phyloP scores from a whole-genome alignment of 345 rosid genomes.

The Euclidium syriacum region DNA sequence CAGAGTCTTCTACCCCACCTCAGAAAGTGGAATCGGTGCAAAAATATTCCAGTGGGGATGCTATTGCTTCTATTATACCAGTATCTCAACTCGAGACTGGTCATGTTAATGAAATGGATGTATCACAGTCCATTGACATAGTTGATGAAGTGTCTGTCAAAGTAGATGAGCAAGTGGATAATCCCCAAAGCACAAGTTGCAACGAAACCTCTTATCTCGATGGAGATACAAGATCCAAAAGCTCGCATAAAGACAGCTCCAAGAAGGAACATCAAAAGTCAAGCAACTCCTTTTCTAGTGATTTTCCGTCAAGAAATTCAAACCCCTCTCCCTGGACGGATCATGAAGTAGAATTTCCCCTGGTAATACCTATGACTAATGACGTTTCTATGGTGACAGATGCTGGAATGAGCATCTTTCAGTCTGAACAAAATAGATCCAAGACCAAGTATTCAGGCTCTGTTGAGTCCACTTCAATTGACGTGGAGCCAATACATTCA shows the following conservation, averaged over 20 bases:
- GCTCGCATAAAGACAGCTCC: constrained; percentile 22
- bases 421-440: constrained; percentile 15
- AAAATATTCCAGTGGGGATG: constrained; percentile 2
- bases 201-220: constrained; percentile 23
- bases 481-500: constrained; percentile 14
- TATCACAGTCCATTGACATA: constrained; percentile 8
- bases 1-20: constrained; percentile 13
- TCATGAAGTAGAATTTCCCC: constrained; percentile 19
- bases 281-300: constrained; percentile 22
- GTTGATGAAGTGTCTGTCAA: constrained; percentile 3
- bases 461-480: constrained; percentile 11
- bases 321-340: constrained; percentile 10
- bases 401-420: constrained; percentile 2
- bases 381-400: constrained; percentile 6
- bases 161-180: constrained; percentile 30
- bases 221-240: constrained; percentile 34
- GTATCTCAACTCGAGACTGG: constrained; percentile 14
- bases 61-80: constrained; percentile 19
- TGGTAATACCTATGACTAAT: neutral
- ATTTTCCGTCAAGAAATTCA: neutral
- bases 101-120: constrained; percentile 4
- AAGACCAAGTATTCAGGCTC: constrained; percentile 15
- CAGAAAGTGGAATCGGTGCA: constrained; percentile 6
- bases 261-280: constrained; percentile 21
- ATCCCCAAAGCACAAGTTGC: constrained; percentile 28